Evolutionary conservation across 169 alveolate genomes (phyloP), one percentile per base, ranked within the genome.

Genomic region (Plasmodium blacklocki): DNA sequence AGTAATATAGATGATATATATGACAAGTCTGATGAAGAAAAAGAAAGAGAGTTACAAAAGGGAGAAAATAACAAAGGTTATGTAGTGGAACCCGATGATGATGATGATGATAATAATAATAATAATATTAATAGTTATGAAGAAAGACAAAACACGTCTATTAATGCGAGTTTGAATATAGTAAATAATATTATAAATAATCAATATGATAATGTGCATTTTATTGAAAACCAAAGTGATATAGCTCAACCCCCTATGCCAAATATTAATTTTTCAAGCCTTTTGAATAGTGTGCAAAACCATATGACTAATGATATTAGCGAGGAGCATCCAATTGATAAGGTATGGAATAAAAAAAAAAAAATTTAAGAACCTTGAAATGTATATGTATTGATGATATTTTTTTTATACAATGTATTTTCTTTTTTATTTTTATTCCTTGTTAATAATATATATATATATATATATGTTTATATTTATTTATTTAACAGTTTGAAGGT

Each of bases 1-100:
- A 78, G 76, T 21, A 78, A 78, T 56, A 78, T 64, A 45, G 78
- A 78, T 50, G 89, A 76, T 39, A 76, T 76, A 68, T 76, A 76
- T 43, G 89, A 64, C 9, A 18, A 52, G 9, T 78, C 89, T 2
- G 78, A 78, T 2, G 89, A 78, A 8, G 89, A 68, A 78, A 78
- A 66, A 21, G 89, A 78, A 6, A 64, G 43, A 19, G 64, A 59
- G 1, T 26, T 49, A 5, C 43, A 50, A 50, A 54, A 12, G 6
- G 74, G 43, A 45, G 18, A 8, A 45, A 14, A 70, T n/a, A 47
- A 45, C 45, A 32, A 71, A n/a, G 19, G 26, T 18, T 4, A 21
- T 6, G 4, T 49, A 54, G 26, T 49, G 9, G 47, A 62, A 62
- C 45, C n/a, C 72, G 39, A 15, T 43, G 43, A 26, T 50, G 43